Evolutionary conservation across 179 eudicot species (phyloP), one percentile per base, ranked within the genome.

Genomic region (Amaranthus tricolor): DNA sequence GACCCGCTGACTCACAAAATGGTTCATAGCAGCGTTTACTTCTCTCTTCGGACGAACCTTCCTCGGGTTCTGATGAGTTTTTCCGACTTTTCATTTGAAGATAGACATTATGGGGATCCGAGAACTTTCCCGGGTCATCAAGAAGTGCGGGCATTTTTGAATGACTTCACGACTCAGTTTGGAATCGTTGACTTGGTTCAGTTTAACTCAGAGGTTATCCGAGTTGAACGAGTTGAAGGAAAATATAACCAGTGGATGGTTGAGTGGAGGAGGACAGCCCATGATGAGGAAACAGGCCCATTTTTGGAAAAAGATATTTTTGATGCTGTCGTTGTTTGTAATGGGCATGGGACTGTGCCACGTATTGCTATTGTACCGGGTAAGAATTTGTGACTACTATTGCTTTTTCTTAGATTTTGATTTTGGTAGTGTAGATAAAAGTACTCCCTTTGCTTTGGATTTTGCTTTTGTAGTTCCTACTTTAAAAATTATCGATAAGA

Each of bases 241-340:
- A 55, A 74, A 69, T 49, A 17, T 58, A 72, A 66, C 1, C 17
- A 57, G 66, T 86, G 89, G 89, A 70, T 77, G 7, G 84, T 86
- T 43, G 85, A 85, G 78, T 81, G 85, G 54, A 79, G 62, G 74
- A 68, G 24, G 60, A 54, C 14, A 24, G 71, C 20, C 52, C 50
- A 24, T 31, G 57, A 68, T 54, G 71, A 67, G 31, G 31, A 24
- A 24, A 24, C 31, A 67, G 53, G 84, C 66, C 78, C 11, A 19
- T 68, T 72, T n/a, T 31, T 65, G 53, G 77, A 71, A 66, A 73
- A 75, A 57, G 79, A 88, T 14, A 54, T 70, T 43, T 88, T 86
- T 64, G 85, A 88, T 1, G 91, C 85, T 8, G 91, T 84, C 9
- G 86, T 86, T 6, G 78, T 88, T 62, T 86, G 91, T 59, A 84